Evolutionary conservation across 23 red algal genomes (phyloP).

Genomic region (Gracilaria vermiculophylla): DNA sequence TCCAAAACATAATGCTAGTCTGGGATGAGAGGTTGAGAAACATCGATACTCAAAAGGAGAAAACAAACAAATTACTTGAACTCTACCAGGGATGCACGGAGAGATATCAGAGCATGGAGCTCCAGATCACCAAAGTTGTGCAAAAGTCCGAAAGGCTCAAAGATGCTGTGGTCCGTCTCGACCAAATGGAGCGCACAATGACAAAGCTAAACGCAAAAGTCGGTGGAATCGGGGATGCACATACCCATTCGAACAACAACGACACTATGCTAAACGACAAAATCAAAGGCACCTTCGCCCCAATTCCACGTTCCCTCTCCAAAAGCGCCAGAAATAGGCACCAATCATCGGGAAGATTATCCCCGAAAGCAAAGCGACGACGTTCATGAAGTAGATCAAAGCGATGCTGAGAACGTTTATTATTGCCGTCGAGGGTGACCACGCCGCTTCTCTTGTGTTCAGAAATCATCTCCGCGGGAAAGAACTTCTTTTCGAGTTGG

Average conservation of each 20-base stretch:
- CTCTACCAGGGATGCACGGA: background rate
- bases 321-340: background rate
- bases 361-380: background rate
- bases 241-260: background rate
- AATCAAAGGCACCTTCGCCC: background rate
- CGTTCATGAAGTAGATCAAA: background rate
- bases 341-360: background rate
- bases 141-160: background rate
- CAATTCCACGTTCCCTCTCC: background rate
- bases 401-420: background rate
- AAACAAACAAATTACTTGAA: background rate
- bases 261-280: background rate
- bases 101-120: background rate
- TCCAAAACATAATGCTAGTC: constrained; percentile 51
- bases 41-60: constrained; percentile 9
- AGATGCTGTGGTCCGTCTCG: background rate
- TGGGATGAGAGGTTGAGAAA: constrained; percentile 59
- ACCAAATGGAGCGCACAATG: background rate
- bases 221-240: background rate
- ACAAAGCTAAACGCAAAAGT: background rate
- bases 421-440: background rate
- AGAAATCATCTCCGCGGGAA: constrained; percentile 93
- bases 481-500: constrained; percentile 97
- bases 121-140: background rate
- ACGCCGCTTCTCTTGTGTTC: background rate